Conservation (phyloP, 495 filamentous ascomycete species). For the Penicillium ucsense region DNA sequence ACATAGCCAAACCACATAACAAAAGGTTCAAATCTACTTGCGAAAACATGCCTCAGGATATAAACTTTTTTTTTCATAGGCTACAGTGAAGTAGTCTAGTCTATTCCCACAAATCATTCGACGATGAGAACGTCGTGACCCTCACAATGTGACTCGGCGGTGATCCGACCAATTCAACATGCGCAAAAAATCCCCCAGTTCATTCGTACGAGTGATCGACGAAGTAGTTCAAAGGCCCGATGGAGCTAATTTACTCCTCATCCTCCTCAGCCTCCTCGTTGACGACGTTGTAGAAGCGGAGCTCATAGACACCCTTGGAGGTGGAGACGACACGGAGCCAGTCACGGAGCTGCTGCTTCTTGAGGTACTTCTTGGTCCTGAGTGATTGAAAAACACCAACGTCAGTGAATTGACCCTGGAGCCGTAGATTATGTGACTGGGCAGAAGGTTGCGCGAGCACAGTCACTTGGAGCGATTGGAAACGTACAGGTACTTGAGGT, state of each 20-base stretch:
- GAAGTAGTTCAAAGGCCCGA: conserved; percentile 4
- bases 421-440: not conserved
- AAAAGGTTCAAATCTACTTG: not conserved
- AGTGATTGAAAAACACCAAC: not conserved
- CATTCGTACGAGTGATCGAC: conserved; percentile 5
- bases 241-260: conserved; percentile 65
- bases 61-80: conserved; percentile 25
- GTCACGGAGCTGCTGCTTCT: conserved; percentile 99
- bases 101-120: conserved; percentile 12
- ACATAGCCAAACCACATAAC: too few species aligned
- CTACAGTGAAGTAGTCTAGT: conserved; percentile 13
- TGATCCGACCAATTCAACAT: conserved; percentile 6
- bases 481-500: conserved; percentile 96
- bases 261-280: conserved; percentile 95
- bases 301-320: conserved; percentile 93
- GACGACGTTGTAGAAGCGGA: conserved; percentile 99
- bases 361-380: conserved; percentile 99
- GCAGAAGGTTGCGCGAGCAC: too few species aligned
- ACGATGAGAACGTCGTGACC: conserved; percentile 10
- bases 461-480: not conserved
- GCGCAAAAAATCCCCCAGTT: conserved; percentile 3
- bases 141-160: conserved; percentile 4
- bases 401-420: conserved; percentile 4
- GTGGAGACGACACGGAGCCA: conserved; percentile 98
- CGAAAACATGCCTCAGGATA: conserved; percentile 10